These are phyloP conservation scores for Tolypocladium endophyticum DNA, from an alignment of 2,329 filamentous ascomycete species.

Conservation along the genomic window DNA sequence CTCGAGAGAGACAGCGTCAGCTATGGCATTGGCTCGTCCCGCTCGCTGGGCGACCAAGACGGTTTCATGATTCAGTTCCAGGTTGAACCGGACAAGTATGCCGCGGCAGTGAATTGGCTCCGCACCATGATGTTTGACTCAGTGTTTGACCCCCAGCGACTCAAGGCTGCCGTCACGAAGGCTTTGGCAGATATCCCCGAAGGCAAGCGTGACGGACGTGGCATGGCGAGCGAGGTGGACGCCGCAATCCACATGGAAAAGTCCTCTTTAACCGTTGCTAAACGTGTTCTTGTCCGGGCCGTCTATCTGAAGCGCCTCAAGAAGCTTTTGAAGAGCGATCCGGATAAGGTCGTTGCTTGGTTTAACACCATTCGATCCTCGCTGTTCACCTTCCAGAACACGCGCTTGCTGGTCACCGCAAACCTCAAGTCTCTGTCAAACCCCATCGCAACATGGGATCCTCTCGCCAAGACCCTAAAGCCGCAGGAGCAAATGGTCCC, in stretches of 20 bases:
- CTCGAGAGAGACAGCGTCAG: slow-evolving; percentile 85
- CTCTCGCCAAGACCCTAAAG: slow-evolving; percentile 29
- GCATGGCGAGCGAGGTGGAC: slow-evolving; percentile 55
- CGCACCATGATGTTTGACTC: slow-evolving; percentile 79
- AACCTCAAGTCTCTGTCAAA: slow-evolving; percentile 63
- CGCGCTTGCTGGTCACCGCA: slow-evolving; percentile 75
- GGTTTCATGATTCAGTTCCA: slow-evolving; percentile 74
- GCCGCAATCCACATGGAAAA: slow-evolving; percentile 72
- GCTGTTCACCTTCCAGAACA: slow-evolving; percentile 75
- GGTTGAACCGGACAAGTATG: slow-evolving; percentile 81
- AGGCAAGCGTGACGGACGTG: slow-evolving; percentile 73
- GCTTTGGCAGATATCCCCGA: slow-evolving; percentile 87
- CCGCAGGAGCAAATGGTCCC: slow-evolving; percentile 45
- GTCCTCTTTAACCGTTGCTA: slow-evolving; percentile 66
- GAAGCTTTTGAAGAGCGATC: slow-evolving; percentile 67
- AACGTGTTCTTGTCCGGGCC: slow-evolving; percentile 74
- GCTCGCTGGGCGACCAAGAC: slow-evolving; percentile 65
- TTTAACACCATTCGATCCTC: slow-evolving; percentile 66
- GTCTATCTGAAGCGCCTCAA: slow-evolving; percentile 80
- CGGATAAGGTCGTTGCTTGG: slow-evolving; percentile 62
- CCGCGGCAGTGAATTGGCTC: slow-evolving; percentile 71
- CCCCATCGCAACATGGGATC: slow-evolving; percentile 71
- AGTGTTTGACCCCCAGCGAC: slow-evolving; percentile 64
- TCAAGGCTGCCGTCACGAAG: slow-evolving; percentile 61
- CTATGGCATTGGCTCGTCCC: slow-evolving; percentile 62